Evolutionary conservation across 2,329 filamentous ascomycete genomes (phyloP).

Genomic region (Verticillium nubilum): DNA sequence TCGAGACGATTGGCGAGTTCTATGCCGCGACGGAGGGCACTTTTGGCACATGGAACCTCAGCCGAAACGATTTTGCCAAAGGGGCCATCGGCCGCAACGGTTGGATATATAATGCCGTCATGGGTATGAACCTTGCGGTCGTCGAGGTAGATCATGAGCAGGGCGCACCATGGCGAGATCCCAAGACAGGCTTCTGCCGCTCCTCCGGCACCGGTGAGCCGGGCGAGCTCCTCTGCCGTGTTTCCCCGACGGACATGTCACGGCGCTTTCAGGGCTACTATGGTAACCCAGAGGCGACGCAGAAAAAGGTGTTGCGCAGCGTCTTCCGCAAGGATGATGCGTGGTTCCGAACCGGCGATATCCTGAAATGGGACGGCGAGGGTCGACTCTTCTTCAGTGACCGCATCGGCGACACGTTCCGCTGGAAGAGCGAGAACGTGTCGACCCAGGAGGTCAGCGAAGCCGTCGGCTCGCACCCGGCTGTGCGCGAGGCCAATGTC

Average conservation of each 20-base stretch:
- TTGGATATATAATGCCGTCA: slow-evolving; percentile 48
- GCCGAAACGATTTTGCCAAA: slow-evolving; percentile 64
- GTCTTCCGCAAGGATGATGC: slow-evolving; percentile 72
- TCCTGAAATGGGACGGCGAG: slow-evolving; percentile 64
- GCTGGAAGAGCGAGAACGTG: slow-evolving; percentile 81
- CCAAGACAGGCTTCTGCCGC: slow-evolving; percentile 63
- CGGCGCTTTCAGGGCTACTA: slow-evolving; percentile 78
- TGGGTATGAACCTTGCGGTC: slow-evolving; percentile 47
- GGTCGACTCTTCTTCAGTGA: slow-evolving; percentile 77
- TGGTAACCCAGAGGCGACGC: slow-evolving; percentile 64
- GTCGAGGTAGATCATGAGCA: slow-evolving; percentile 68
- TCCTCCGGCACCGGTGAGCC: slow-evolving; percentile 53
- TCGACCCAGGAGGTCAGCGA: slow-evolving; percentile 79
- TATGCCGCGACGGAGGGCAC: slow-evolving; percentile 75
- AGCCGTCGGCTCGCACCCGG: slow-evolving; percentile 60
- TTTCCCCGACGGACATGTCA: slow-evolving; percentile 59
- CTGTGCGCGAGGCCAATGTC: slow-evolving; percentile 74
- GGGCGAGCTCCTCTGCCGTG: slow-evolving; percentile 69
- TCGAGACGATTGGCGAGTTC: slow-evolving; percentile 71
- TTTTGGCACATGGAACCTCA: slow-evolving; percentile 65
- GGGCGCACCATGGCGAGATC: slow-evolving; percentile 62
- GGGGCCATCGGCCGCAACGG: slow-evolving; percentile 76
- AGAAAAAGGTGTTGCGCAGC: slow-evolving; percentile 67
- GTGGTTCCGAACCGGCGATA: slow-evolving; percentile 81
- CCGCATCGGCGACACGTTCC: slow-evolving; percentile 71